These are phyloP conservation scores for Flagelloscypha sp. DNA, from an alignment of 768 basidiomycete genomes.

Conservation along the genomic window DNA sequence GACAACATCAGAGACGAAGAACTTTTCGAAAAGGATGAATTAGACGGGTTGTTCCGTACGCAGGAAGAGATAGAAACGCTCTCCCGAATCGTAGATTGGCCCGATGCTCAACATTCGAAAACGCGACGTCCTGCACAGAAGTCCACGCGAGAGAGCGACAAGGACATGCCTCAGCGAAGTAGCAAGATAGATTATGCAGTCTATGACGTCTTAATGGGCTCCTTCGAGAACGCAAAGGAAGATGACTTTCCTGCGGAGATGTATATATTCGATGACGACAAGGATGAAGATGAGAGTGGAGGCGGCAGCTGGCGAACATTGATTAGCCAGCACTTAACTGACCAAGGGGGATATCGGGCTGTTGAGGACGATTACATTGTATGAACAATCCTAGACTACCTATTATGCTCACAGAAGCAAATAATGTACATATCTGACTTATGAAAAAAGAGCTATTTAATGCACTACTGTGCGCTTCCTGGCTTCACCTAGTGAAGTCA, in stretches of 20 bases:
- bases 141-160: slow-evolving; percentile 9
- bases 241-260: slow-evolving; percentile 33
- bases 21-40: slow-evolving; percentile 59
- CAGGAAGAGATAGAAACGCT: slow-evolving; percentile 44
- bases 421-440: too few relatives aligned
- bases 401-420: too few relatives aligned
- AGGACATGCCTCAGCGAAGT: slow-evolving; percentile 7
- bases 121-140: slow-evolving; percentile 14
- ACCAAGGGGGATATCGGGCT: too few relatives aligned
- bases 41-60: slow-evolving; percentile 50
- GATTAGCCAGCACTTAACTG: slow-evolving; percentile 11
- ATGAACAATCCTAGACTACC: too few relatives aligned
- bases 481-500: too few relatives aligned
- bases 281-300: slow-evolving; percentile 17
- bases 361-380: too few relatives aligned
- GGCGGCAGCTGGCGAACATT: slow-evolving; percentile 9
- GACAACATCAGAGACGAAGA: slow-evolving; percentile 59
- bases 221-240: slow-evolving; percentile 3
- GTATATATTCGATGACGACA: slow-evolving; percentile 18
- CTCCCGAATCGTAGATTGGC: slow-evolving; percentile 27
- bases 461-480: too few relatives aligned
- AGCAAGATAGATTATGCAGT: slow-evolving; percentile 7
- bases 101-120: slow-evolving; percentile 15
- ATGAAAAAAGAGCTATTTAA: too few relatives aligned
- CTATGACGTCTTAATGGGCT: slow-evolving; percentile 7